Conservation (phyloP, 2,329 filamentous ascomycete genomes). For the Paraphoma sp. region DNA sequence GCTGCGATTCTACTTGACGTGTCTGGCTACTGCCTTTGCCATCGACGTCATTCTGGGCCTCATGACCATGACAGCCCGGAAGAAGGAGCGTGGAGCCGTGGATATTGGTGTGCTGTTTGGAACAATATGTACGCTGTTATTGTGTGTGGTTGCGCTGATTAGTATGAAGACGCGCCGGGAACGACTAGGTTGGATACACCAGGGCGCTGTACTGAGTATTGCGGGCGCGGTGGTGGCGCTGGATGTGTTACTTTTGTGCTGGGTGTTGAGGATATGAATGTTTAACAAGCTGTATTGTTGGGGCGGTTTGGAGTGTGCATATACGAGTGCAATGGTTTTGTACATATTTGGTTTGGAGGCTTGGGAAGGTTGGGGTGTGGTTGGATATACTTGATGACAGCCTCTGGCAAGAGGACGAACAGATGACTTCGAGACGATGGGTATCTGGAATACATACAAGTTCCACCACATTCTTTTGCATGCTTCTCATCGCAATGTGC, state of each 20-base stretch:
- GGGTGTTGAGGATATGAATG: constrained; percentile 19
- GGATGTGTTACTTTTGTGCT: constrained; percentile 39
- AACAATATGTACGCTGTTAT: constrained; percentile 67
- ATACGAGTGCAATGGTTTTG: no score
- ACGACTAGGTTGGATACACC: constrained; percentile 40
- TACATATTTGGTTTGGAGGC: no score
- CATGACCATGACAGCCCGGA: constrained; percentile 71
- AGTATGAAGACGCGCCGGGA: constrained; percentile 42
- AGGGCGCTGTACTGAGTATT: constrained; percentile 33
- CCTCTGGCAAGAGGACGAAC: no score
- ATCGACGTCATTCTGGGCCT: constrained; percentile 70
- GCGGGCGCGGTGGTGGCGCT: constrained; percentile 32
- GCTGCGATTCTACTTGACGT: constrained; percentile 54
- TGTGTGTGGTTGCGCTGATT: constrained; percentile 36
- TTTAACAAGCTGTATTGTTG: no score
- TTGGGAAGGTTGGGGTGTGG: no score
- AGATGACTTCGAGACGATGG: no score
- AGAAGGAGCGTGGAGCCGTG: constrained; percentile 72
- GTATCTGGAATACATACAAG: no score
- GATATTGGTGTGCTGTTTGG: constrained; percentile 75
- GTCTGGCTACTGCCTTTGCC: constrained; percentile 64
- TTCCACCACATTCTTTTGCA: no score
- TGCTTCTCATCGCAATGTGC: no score
- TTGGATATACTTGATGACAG: no score
- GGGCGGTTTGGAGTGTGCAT: no score